Evolutionary conservation across 148 eudicot species (phyloP).

Genomic region (Pharnaceum exiguum): DNA sequence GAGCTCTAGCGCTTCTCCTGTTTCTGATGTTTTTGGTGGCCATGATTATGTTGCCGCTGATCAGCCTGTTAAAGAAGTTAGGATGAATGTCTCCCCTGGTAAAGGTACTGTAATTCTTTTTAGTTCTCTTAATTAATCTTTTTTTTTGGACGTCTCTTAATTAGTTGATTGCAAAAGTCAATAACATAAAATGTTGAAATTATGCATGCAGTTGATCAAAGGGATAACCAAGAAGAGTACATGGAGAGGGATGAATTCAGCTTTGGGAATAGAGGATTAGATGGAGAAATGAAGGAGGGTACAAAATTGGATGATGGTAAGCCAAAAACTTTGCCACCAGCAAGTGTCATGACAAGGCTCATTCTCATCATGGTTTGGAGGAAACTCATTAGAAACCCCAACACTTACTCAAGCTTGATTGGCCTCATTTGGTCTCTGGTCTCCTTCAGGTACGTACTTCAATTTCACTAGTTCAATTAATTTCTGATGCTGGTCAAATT

Average conservation of each 20-base stretch:
- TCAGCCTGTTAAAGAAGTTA: slow-evolving; percentile 52
- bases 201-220: slow-evolving; percentile 31
- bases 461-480: neutral
- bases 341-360: slow-evolving; percentile 97
- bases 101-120: slow-evolving; percentile 42
- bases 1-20: slow-evolving; percentile 25
- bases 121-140: neutral
- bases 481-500: neutral
- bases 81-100: slow-evolving; percentile 55
- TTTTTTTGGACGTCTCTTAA: neutral
- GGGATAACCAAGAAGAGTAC: slow-evolving; percentile 49
- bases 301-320: slow-evolving; percentile 32
- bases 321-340: slow-evolving; percentile 62
- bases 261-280: slow-evolving; percentile 51
- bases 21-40: slow-evolving; percentile 31
- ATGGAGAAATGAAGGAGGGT: slow-evolving; percentile 31
- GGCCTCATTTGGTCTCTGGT: slow-evolving; percentile 91
- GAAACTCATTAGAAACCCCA: slow-evolving; percentile 90
- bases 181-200: neutral
- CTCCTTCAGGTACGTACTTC: slow-evolving; percentile 55
- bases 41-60: slow-evolving; percentile 46
- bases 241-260: slow-evolving; percentile 74
- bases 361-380: slow-evolving; percentile 98
- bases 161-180: no score
- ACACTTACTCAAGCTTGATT: slow-evolving; percentile 88